These are phyloP conservation scores for Rhipidocladum racemiflorum DNA, from an alignment of 176 grass and related monocot genomes.

Conservation along the genomic window DNA sequence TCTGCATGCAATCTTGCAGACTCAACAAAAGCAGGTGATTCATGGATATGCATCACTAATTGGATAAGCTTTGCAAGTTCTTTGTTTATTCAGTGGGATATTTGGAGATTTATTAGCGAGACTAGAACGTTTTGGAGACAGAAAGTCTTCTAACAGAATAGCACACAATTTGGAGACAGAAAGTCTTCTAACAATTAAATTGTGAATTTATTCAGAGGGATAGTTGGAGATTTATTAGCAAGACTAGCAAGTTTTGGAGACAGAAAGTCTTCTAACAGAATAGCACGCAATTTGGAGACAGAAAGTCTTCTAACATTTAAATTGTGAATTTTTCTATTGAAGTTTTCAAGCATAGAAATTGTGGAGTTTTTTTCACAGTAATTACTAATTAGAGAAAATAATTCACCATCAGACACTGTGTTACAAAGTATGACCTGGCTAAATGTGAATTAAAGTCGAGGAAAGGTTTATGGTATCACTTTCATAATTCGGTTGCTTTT, in stretches of 20 bases:
- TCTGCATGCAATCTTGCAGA: conserved; percentile 1
- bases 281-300: neutral
- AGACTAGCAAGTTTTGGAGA: neutral
- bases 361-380: neutral
- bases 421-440: neutral
- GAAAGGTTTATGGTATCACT: neutral
- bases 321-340: conserved; percentile 3
- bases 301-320: neutral
- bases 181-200: neutral
- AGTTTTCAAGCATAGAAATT: neutral
- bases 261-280: neutral
- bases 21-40: conserved; percentile 38
- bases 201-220: neutral
- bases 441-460: neutral
- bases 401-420: neutral
- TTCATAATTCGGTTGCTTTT: conserved; percentile 1
- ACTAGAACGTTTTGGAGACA: neutral
- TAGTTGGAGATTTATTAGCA: neutral
- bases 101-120: neutral
- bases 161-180: neutral
- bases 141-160: neutral
- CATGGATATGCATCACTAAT: conserved; percentile 26
- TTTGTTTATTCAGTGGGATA: conserved; percentile 28
- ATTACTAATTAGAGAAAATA: neutral
- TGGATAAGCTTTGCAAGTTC: conserved; percentile 27